Percentiles rank a stretch among this genome's conserved stretches.
Evolutionary conservation across 345 rosid species (phyloP).

Genomic region (Syzygium grande): DNA sequence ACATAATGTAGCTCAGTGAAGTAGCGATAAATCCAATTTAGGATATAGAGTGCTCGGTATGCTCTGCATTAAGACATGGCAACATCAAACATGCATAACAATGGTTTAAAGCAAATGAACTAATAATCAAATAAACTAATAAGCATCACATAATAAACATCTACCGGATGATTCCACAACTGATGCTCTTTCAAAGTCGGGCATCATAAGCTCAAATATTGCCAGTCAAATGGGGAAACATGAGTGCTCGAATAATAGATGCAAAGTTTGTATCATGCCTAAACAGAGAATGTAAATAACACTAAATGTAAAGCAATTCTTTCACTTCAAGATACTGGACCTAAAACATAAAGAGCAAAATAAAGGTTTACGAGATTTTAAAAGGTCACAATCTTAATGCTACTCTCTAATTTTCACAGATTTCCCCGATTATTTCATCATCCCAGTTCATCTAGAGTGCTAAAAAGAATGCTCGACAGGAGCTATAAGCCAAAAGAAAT

Average conservation of each 20-base stretch:
- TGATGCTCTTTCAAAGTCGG: neutral
- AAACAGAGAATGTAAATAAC: neutral
- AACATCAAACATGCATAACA: neutral
- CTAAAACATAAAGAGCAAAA: neutral
- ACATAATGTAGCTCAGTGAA: constrained; percentile 48
- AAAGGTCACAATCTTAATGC: neutral
- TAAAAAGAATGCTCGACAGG: neutral
- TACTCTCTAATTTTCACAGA: neutral
- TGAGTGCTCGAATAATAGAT: neutral
- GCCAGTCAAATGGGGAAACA: neutral
- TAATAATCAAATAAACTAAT: neutral
- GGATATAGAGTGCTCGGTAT: constrained; percentile 45
- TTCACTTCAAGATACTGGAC: neutral
- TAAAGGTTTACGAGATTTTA: neutral
- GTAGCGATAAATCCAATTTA: constrained; percentile 66
- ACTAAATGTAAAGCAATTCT: neutral
- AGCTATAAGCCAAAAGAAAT: neutral
- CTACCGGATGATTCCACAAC: neutral
- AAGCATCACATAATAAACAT: neutral
- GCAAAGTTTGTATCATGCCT: neutral
- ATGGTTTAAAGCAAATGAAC: neutral
- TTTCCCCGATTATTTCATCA: neutral
- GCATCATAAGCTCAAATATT: neutral
- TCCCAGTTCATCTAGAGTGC: neutral
- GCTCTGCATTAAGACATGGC: constrained; percentile 25